Conservation (phyloP, 345 rosid genomes). For the Melaleuca quinquenervia region DNA sequence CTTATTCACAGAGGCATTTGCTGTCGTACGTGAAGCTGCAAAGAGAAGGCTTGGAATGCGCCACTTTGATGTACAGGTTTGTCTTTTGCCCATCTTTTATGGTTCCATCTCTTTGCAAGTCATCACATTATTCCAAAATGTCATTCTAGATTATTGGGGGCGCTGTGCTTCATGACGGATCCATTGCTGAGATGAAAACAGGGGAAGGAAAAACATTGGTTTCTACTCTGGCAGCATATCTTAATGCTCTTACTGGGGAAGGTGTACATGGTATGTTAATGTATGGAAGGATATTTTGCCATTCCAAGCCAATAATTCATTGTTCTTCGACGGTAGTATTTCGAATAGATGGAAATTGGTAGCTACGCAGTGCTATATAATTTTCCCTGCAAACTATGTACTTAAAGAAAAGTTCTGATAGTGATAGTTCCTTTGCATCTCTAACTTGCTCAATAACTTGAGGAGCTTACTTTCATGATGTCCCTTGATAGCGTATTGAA, state of each 20-base stretch:
- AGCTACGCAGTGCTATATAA: neutral
- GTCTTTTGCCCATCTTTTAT: neutral
- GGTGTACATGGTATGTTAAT: constrained; percentile 86
- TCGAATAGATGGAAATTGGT: neutral
- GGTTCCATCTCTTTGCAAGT: neutral
- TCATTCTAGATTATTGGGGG: constrained; percentile 80
- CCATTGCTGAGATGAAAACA: constrained; percentile 97
- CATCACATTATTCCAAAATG: neutral
- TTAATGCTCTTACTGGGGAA: constrained; percentile 81
- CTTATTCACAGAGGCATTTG: constrained; percentile 59
- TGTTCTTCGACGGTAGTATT: neutral
- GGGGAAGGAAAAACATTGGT: constrained; percentile 97
- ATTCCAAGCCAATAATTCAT: neutral
- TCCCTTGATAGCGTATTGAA: neutral
- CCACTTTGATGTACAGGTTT: constrained; percentile 97
- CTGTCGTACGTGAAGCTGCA: constrained; percentile 96
- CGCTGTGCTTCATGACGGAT: constrained; percentile 94
- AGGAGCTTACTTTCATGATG: neutral
- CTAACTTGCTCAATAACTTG: neutral
- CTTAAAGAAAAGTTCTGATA: neutral
- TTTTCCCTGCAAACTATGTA: neutral
- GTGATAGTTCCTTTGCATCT: neutral
- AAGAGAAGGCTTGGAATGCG: constrained; percentile 97
- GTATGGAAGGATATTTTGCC: neutral
- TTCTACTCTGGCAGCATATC: constrained; percentile 94